Evolutionary conservation across 495 filamentous ascomycete genomes (phyloP).

Genomic region (Penicillium canescens): DNA sequence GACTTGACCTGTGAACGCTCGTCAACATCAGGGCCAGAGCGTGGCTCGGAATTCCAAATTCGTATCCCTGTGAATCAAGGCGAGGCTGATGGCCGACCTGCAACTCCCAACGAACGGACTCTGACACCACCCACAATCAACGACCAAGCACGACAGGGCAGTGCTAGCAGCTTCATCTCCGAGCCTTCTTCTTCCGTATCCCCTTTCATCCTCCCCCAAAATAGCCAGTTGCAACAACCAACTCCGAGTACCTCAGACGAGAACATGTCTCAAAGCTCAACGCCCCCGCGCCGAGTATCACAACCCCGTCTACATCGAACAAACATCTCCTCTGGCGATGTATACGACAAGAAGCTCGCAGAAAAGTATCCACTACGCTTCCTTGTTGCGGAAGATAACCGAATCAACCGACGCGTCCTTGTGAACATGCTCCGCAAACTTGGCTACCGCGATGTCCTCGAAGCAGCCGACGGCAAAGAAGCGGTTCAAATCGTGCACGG

Average conservation of each 20-base stretch:
- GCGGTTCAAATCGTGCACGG: slow-evolving; percentile 66
- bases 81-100: slow-evolving; percentile 39
- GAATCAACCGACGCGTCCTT: slow-evolving; percentile 73
- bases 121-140: slow-evolving; percentile 28
- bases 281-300: slow-evolving; percentile 26
- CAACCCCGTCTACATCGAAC: slow-evolving; percentile 15
- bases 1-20: slow-evolving; percentile 70
- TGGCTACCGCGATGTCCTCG: slow-evolving; percentile 63
- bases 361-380: slow-evolving; percentile 64
- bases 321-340: slow-evolving; percentile 27
- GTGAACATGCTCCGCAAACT: slow-evolving; percentile 70
- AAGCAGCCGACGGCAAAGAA: slow-evolving; percentile 73
- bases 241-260: slow-evolving; percentile 38
- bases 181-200: slow-evolving; percentile 22
- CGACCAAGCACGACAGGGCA: slow-evolving; percentile 25
- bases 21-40: slow-evolving; percentile 63
- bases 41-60: slow-evolving; percentile 76
- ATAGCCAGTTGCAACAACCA: slow-evolving; percentile 31
- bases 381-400: slow-evolving; percentile 79
- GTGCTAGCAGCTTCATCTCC: slow-evolving; percentile 23
- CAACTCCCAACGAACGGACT: slow-evolving; percentile 36
- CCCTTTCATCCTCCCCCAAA: slow-evolving; percentile 20
- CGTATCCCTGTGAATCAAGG: slow-evolving; percentile 61
- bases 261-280: slow-evolving; percentile 26
- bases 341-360: slow-evolving; percentile 49